Evolutionary conservation across 306 rosid species (phyloP), one percentile per base, ranked within the genome.

Genomic region (Begonia masoniana): DNA sequence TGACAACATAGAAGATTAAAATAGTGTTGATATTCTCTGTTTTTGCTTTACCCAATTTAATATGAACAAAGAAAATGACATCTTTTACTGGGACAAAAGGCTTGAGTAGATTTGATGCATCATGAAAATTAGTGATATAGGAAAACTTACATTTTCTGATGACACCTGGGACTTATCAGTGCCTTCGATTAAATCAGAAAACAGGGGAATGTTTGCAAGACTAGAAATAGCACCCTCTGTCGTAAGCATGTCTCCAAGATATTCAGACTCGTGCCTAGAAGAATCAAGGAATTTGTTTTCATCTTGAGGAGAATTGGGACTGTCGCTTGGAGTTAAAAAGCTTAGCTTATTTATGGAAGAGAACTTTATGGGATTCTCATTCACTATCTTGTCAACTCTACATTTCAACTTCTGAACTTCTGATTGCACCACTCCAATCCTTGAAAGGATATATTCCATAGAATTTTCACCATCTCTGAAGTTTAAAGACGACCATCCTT

Each of bases 401-500:
- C 68, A 39, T 70, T 65, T 78, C 76, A 89, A 68, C 51, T 60
- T 41, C 10, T 49, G 68, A 56, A 82, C 73, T 57, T 57, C 71
- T 13, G 75, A 74, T 35, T 71, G 74, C 46, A 65, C 63, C 45
- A 59, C 74, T 69, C 72, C 95, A 63, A 80, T 67, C 66, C 71
- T 67, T 59, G 51, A 48, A 56, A 85, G 64, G 56, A 70, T 56
- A 10, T 59, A 65, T 47, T 64, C 72, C 62, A 77, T 57, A 21
- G 68, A 59, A 56, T 57, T 71, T 68, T 85, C 83, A 12, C 50
- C 65, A 51, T 67, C 68, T 54, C 61, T 63, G 36, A 58, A 52
- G 50, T 69, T 65, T 49, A 62, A 15, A 47, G 72, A 75, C 49
- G 75, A 52, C 70, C 62, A 72, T 51, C 61, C 54, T 51, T 74